Evolutionary conservation across 2,329 filamentous ascomycete species (phyloP).

Genomic region (Chaetoscypha palmicola): DNA sequence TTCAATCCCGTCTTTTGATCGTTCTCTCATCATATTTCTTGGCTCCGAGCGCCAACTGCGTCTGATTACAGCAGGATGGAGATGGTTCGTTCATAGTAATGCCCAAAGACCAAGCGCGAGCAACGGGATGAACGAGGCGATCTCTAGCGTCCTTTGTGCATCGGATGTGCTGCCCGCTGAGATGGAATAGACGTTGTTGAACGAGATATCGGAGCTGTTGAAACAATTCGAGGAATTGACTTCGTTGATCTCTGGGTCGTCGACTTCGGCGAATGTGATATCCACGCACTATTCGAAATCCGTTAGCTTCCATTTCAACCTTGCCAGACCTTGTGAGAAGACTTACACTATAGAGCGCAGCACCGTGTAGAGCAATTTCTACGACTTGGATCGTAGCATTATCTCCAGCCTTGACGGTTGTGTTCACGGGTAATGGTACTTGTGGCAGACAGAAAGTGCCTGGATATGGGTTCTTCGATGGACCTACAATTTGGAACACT

Average conservation of each 20-base stretch:
- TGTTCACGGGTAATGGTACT: conserved; percentile 70
- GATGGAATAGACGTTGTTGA: conserved; percentile 57
- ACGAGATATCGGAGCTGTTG: conserved; percentile 49
- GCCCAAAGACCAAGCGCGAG: conserved; percentile 10
- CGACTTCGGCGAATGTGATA: conserved; percentile 79
- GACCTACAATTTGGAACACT: conserved; percentile 76
- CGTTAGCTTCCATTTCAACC: background rate
- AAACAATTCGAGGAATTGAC: conserved; percentile 82
- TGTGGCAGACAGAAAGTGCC: conserved; percentile 87
- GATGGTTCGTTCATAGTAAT: conserved; percentile 9
- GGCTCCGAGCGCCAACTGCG: too few relatives aligned
- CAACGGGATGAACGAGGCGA: conserved; percentile 8
- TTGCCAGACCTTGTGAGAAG: too few relatives aligned
- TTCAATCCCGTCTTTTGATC: too few relatives aligned
- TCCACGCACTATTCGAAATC: conserved; percentile 68
- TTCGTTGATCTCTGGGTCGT: conserved; percentile 56
- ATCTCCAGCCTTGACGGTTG: conserved; percentile 70
- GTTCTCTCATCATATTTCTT: too few relatives aligned
- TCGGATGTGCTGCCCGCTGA: conserved; percentile 26
- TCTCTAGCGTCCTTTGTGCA: conserved; percentile 40
- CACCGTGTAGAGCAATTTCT: conserved; percentile 76
- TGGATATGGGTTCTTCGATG: conserved; percentile 75
- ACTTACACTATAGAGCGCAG: conserved; percentile 53
- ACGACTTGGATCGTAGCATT: conserved; percentile 86
- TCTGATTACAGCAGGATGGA: too few relatives aligned